phyloP scores from a whole-genome alignment of 75 land plant genomes.

The Selaginella tamariscina region DNA sequence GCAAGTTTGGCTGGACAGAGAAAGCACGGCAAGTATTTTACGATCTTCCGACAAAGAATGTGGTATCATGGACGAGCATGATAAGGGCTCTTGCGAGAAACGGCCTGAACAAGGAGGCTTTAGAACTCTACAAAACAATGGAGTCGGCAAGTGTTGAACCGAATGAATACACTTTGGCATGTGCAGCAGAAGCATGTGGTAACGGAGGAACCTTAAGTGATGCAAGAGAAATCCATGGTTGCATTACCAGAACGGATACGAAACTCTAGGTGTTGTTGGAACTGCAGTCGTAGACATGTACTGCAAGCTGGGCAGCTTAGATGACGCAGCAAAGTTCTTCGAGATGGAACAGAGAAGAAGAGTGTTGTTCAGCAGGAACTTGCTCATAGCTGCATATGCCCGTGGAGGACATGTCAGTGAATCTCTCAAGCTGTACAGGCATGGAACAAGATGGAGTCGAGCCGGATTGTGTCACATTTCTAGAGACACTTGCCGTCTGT shows the following conservation, averaged over 20 bases:
- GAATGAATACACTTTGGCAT: background rate
- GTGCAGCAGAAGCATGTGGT: background rate
- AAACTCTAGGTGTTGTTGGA: background rate
- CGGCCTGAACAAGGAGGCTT: background rate
- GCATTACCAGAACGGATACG: background rate
- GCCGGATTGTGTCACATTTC: background rate
- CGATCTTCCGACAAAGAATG: background rate
- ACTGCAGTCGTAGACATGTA: background rate
- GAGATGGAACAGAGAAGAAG: too few relatives aligned
- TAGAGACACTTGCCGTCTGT: background rate
- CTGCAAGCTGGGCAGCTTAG: background rate
- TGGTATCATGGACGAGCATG: background rate
- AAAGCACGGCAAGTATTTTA: background rate
- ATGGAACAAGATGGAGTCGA: background rate
- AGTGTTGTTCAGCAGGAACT: background rate
- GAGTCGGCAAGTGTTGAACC: background rate
- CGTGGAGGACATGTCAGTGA: background rate
- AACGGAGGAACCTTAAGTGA: background rate
- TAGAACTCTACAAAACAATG: slow-evolving; percentile 1
- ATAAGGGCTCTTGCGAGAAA: background rate
- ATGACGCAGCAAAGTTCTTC: too few relatives aligned
- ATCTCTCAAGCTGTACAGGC: background rate
- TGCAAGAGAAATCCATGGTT: background rate
- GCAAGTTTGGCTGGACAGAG: background rate
- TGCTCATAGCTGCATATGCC: background rate